A percentile compares a stretch with the other conserved stretches of the same genome.
These are phyloP conservation scores for Anacardium occidentale DNA, from an alignment of 345 rosid species.

Conservation along the genomic window DNA sequence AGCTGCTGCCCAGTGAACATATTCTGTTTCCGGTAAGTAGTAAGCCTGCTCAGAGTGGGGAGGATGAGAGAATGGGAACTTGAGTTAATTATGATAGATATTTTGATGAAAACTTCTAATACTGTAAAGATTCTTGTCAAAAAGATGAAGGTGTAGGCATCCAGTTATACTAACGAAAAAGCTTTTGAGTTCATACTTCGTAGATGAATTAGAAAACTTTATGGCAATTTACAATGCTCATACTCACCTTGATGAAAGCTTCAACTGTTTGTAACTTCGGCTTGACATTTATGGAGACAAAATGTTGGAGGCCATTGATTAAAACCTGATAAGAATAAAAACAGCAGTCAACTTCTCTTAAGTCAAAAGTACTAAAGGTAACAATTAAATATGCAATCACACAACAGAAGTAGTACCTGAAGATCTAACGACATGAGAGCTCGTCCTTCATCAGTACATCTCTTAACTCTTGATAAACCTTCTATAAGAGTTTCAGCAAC, in stretches of 20 bases:
- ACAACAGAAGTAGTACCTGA: conserved; percentile 52
- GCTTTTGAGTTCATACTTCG: neutral
- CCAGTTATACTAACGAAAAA: neutral
- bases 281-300: conserved; percentile 69
- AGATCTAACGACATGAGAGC: conserved; percentile 94
- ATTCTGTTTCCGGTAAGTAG: conserved; percentile 96
- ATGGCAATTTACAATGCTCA: neutral
- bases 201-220: neutral
- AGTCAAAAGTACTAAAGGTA: neutral
- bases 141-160: neutral
- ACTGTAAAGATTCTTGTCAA: neutral
- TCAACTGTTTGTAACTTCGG: conserved; percentile 79
- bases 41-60: conserved; percentile 58
- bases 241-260: conserved; percentile 76
- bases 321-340: conserved; percentile 55
- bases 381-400: neutral
- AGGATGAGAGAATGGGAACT: neutral
- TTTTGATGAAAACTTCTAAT: neutral
- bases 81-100: conserved; percentile 4
- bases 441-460: conserved; percentile 93
- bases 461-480: conserved; percentile 90
- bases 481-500: conserved; percentile 88
- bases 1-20: conserved; percentile 89
- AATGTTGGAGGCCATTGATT: conserved; percentile 82
- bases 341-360: conserved; percentile 1